Base-by-base conservation (phyloP, 495 filamentous ascomycete genomes). In the Xylaria longipes region DNA sequence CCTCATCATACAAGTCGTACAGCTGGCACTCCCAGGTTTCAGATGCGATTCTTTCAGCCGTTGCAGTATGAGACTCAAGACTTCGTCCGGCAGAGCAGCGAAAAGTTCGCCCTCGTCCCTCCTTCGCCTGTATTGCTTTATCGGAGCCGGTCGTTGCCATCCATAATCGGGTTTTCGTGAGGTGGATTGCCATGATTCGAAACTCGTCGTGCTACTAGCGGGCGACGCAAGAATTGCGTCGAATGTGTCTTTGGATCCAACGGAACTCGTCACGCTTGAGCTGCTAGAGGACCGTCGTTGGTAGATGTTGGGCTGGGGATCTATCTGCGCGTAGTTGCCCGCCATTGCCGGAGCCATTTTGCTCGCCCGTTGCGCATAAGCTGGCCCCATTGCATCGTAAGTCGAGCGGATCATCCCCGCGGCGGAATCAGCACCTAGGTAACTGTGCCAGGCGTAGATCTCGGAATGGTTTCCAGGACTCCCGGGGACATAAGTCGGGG, bases 1-100 rank as follows among this genome's bases (percentile, higher is more conserved):
- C 63, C 91, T 88, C 83, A 93, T 90, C 80, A 90, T 93, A 80
- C 93, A 95, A 72, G 91, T 92, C 67, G 89, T 85, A 75, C 94
- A 96, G 68, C 84, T 88, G 37, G 75, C 72, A 43, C 81, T 83
- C 20, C 78, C 77, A 39, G 78, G 73, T 35, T 75, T 75, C 20
- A 87, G 69, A 73, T 89, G 87, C 25, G 81, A 75, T 58, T 82
- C 78, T 74, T 82, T 84, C 61, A 89, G 77, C 31, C 84, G 80
- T 41, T 80, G 80, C 15, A 85, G 73, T 33, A 90, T 84, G 65
- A 90, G 81, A 73, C 84, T 80, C 61, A 91, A 78, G 3, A 90
- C 86, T 72, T 89, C 87, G 7, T 87, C 86, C 8, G 89, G 88
- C 14, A 92, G 78, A 17, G 81, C 81, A 54, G 84, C 82, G 41